These are phyloP conservation scores for Ophiosphaerella herpotricha DNA, from an alignment of 2,329 filamentous ascomycete genomes.

Conservation along the genomic window DNA sequence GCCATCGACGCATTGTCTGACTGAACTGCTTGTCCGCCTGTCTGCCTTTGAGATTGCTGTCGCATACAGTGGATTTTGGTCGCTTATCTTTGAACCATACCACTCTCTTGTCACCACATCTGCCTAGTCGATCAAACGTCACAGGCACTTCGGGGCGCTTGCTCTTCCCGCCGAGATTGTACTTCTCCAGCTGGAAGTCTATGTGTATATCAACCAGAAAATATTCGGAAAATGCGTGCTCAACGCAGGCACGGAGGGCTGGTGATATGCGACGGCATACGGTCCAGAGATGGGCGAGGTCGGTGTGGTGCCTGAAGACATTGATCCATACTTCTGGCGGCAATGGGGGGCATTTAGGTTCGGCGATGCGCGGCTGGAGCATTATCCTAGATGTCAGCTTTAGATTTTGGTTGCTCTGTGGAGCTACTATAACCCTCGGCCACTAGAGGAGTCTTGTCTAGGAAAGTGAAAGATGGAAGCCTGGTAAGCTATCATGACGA, in stretches of 20 bases:
- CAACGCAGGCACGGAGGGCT: slow-evolving; percentile 32
- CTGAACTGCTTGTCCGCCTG: slow-evolving; percentile 9
- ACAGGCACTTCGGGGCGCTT: slow-evolving; percentile 31
- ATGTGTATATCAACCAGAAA: slow-evolving; percentile 28
- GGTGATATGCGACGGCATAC: slow-evolving; percentile 34
- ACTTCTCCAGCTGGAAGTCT: slow-evolving; percentile 37
- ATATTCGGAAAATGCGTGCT: slow-evolving; percentile 33
- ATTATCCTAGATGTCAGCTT: background rate
- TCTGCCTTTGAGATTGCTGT: slow-evolving; percentile 1
- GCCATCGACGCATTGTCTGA: slow-evolving; percentile 32
- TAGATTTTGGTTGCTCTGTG: no score
- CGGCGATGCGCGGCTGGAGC: background rate
- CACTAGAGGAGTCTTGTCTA: no score
- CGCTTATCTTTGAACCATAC: slow-evolving; percentile 26
- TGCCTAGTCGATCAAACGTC: slow-evolving; percentile 22
- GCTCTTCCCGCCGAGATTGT: slow-evolving; percentile 39
- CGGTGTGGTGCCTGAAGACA: slow-evolving; percentile 34
- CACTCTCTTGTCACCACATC: slow-evolving; percentile 10
- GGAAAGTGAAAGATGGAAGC: no score
- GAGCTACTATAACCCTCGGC: no score
- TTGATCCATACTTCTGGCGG: slow-evolving; percentile 44
- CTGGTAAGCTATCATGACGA: no score
- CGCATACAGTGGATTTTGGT: slow-evolving; percentile 2
- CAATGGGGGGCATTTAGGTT: slow-evolving; percentile 26
- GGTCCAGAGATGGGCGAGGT: slow-evolving; percentile 39